Evolutionary conservation across 306 rosid genomes (phyloP).

Genomic region (Quercus dentata): DNA sequence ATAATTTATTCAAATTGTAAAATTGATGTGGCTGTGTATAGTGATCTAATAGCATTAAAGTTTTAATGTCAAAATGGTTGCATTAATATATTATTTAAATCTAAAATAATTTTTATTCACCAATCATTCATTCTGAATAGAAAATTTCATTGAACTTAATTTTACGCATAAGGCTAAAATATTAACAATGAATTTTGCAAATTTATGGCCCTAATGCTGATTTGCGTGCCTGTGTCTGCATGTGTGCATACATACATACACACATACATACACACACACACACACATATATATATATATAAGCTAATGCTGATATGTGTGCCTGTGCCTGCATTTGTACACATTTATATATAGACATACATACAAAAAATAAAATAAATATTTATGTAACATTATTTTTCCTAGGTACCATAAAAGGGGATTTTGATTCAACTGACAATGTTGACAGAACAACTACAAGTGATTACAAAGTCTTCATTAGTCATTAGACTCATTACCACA

Average conservation of each 20-base stretch:
- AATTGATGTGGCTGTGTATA: background rate
- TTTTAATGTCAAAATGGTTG: background rate
- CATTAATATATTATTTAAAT: background rate
- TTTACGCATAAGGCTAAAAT: background rate
- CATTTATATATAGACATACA: no score
- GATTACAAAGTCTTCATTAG: no score
- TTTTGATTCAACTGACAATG: background rate
- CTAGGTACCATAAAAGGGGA: background rate
- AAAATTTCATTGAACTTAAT: background rate
- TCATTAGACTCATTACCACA: constrained; percentile 33
- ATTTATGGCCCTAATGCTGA: background rate
- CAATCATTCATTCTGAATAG: background rate
- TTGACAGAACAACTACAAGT: background rate
- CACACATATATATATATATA: no score
- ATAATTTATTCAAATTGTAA: background rate
- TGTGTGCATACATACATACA: no score
- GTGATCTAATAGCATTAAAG: background rate
- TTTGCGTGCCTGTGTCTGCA: no score
- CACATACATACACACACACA: no score
- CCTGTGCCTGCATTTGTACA: no score
- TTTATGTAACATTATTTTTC: no score
- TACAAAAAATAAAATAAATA: no score
- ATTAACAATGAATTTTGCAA: background rate
- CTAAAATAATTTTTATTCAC: background rate
- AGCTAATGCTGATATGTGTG: background rate